Conservation (phyloP, 148 eudicot genomes). For the Diospyros lotus region DNA sequence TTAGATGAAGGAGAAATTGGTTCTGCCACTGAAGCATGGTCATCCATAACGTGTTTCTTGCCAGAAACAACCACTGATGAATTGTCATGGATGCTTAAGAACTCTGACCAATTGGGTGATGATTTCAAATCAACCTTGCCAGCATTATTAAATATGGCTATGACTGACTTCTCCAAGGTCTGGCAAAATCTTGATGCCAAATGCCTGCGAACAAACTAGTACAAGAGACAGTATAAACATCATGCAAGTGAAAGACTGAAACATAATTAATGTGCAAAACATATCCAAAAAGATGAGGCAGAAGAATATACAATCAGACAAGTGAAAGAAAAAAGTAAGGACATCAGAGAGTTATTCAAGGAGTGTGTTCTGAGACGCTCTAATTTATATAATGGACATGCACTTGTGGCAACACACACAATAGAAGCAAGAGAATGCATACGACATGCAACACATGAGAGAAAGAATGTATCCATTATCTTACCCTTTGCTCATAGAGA, state of each 20-base stretch:
- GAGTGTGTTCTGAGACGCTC: background rate
- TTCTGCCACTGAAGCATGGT: slow-evolving; percentile 14
- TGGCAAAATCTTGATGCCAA: slow-evolving; percentile 59
- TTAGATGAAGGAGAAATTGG: slow-evolving; percentile 10
- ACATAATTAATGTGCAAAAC: slow-evolving; percentile 1
- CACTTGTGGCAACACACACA: background rate
- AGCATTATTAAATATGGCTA: slow-evolving; percentile 31
- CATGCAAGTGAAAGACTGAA: background rate
- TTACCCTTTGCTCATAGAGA: slow-evolving; percentile 76
- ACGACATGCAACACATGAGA: background rate
- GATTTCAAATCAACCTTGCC: slow-evolving; percentile 36
- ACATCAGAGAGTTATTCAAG: too few species aligned
- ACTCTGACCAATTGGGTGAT: slow-evolving; percentile 55
- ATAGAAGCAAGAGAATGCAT: background rate
- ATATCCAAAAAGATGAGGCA: too few species aligned
- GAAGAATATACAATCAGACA: too few species aligned
- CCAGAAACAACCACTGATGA: slow-evolving; percentile 25
- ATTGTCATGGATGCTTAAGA: slow-evolving; percentile 32
- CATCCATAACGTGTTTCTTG: slow-evolving; percentile 16
- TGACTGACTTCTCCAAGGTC: slow-evolving; percentile 44
- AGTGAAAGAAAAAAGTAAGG: too few species aligned
- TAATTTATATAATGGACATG: slow-evolving; percentile 2
- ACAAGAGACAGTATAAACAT: slow-evolving; percentile 32
- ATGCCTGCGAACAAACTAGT: slow-evolving; percentile 79
- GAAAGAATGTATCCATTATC: slow-evolving; percentile 18